Conservation (phyloP, 148 eudicot species). For the Nyssa sinensis region DNA sequence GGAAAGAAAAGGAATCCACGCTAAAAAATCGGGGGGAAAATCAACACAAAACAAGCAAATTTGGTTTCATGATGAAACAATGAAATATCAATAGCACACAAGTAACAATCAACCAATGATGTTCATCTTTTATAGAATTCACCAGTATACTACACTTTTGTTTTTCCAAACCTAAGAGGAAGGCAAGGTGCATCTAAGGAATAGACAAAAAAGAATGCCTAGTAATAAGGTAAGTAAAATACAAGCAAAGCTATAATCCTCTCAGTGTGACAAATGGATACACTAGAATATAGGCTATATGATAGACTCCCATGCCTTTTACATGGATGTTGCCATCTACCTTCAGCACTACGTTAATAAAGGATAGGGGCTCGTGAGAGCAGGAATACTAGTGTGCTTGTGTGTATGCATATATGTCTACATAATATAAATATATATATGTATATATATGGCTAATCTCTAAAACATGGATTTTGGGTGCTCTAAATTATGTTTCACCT, state of each 20-base stretch:
- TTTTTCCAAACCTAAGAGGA: neutral
- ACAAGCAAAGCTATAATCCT: neutral
- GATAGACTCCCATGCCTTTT: neutral
- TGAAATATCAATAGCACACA: too few species aligned
- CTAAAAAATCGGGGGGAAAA: neutral
- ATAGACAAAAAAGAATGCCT: neutral
- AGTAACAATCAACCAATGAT: too few species aligned
- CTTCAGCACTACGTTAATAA: neutral
- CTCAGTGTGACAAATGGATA: neutral
- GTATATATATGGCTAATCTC: too few species aligned
- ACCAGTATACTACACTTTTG: too few species aligned
- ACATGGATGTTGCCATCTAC: neutral
- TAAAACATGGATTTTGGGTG: neutral
- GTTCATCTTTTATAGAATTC: too few species aligned
- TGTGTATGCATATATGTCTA: too few species aligned
- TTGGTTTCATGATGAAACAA: neutral
- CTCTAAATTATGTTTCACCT: neutral
- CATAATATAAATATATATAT: too few species aligned
- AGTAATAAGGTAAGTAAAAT: neutral
- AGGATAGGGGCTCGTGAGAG: neutral
- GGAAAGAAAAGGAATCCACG: neutral
- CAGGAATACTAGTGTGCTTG: too few species aligned
- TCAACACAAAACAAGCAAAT: neutral
- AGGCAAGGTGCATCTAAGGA: constrained; percentile 1
- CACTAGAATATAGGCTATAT: neutral